phyloP scores from a whole-genome alignment of 1,284 basidiomycete genomes.

The Microbotryum saponariae region DNA sequence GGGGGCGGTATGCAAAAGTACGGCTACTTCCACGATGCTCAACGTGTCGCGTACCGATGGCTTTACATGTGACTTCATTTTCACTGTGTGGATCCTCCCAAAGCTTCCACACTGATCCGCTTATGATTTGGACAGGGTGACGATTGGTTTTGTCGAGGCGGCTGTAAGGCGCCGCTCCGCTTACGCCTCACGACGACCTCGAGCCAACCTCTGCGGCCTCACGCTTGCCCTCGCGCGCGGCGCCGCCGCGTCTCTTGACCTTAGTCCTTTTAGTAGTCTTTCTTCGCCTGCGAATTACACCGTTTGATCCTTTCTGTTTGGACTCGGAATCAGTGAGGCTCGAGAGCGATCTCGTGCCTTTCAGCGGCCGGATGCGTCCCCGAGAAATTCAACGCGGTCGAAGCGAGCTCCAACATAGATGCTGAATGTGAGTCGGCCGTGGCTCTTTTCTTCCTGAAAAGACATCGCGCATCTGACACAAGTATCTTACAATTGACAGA shows the following conservation, averaged over 20 bases:
- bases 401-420: constrained; percentile 66
- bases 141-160: constrained; percentile 41
- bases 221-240: too few species aligned
- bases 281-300: too few species aligned
- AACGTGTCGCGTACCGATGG: constrained; percentile 89
- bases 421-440: constrained; percentile 53
- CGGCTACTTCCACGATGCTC: constrained; percentile 87
- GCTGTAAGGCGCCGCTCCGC: too few species aligned
- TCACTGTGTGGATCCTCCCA: constrained; percentile 72
- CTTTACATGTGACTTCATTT: constrained; percentile 67
- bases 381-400: constrained; percentile 91
- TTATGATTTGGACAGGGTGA: constrained; percentile 56
- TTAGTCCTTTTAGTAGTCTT: too few species aligned
- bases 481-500: constrained; percentile 38
- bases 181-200: too few species aligned
- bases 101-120: constrained; percentile 84
- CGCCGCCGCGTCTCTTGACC: too few species aligned
- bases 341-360: too few species aligned
- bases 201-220: too few species aligned
- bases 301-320: too few species aligned
- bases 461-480: too few species aligned
- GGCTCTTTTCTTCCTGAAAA: too few species aligned
- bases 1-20: constrained; percentile 97
- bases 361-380: constrained; percentile 19
- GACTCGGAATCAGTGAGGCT: too few species aligned